phyloP scores from a whole-genome alignment of 371 early-diverging fungal genomes.

The Lichtheimia hyalospora region DNA sequence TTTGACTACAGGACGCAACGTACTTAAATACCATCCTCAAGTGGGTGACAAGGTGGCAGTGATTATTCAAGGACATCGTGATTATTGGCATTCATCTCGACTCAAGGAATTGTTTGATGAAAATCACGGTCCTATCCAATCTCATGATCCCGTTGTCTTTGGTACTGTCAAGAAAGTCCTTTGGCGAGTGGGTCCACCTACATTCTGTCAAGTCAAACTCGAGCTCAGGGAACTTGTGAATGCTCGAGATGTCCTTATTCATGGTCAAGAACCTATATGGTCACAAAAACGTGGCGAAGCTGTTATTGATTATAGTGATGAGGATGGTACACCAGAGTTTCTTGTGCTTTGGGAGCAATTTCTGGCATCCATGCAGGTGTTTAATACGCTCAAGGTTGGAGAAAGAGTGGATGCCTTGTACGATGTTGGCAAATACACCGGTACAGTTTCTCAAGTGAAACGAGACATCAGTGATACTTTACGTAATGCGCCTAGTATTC shows the following conservation, averaged over 20 bases:
- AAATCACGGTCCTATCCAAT: slow-evolving; percentile 50
- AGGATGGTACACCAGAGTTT: slow-evolving; percentile 73
- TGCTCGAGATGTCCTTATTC: slow-evolving; percentile 14
- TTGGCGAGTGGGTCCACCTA: slow-evolving; percentile 74
- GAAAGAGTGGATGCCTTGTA: slow-evolving; percentile 66
- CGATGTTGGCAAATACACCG: slow-evolving; percentile 64
- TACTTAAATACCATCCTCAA: slow-evolving; percentile 73
- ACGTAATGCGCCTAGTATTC: slow-evolving; percentile 30
- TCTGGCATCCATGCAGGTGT: slow-evolving; percentile 55
- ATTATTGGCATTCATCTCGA: slow-evolving; percentile 58
- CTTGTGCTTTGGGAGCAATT: slow-evolving; percentile 66
- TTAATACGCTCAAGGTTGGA: slow-evolving; percentile 37
- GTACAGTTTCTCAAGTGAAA: slow-evolving; percentile 41
- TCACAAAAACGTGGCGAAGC: slow-evolving; percentile 34
- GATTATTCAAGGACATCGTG: slow-evolving; percentile 63
- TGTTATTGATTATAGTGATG: slow-evolving; percentile 69
- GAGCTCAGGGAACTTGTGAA: slow-evolving; percentile 39
- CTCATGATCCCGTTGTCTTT: slow-evolving; percentile 56
- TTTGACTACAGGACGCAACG: slow-evolving; percentile 46
- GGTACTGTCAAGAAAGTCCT: slow-evolving; percentile 56
- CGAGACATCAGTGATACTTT: slow-evolving; percentile 24
- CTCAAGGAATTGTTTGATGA: slow-evolving; percentile 54
- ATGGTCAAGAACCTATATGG: slow-evolving; percentile 40
- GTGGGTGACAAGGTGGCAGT: slow-evolving; percentile 65
- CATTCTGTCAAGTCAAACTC: slow-evolving; percentile 62